Percentiles rank a stretch among this genome's conserved stretches.
Evolutionary conservation across 2,329 filamentous ascomycete species (phyloP).

Genomic region (Mollisiaceae sp.): DNA sequence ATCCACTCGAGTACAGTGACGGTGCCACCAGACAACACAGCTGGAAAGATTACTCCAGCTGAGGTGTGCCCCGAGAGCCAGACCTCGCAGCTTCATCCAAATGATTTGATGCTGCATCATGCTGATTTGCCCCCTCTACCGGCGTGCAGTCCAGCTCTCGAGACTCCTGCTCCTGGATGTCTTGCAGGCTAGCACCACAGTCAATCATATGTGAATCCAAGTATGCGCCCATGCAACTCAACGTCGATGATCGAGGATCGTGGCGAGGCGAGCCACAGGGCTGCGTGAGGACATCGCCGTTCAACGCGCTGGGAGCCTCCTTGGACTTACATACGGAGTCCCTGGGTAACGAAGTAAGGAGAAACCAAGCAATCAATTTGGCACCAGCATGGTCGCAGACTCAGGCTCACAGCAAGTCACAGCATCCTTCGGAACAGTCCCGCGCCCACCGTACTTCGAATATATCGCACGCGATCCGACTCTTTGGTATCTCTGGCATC

Average conservation of each 20-base stretch:
- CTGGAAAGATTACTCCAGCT: background rate
- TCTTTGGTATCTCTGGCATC: background rate
- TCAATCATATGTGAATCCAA: conserved; percentile 17
- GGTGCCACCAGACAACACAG: background rate
- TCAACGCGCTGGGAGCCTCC: conserved; percentile 15
- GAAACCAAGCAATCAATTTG: conserved; percentile 9
- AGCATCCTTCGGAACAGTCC: conserved; percentile 3
- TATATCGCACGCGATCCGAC: background rate
- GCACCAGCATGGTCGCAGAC: background rate
- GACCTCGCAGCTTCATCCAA: background rate
- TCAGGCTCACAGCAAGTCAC: no score
- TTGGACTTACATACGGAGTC: conserved; percentile 7
- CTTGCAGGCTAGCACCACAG: conserved; percentile 10
- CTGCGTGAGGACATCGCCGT: background rate
- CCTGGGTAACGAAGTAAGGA: no score
- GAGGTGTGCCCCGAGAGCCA: conserved; percentile 10
- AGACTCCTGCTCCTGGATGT: conserved; percentile 13
- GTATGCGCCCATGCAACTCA: background rate
- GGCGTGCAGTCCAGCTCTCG: conserved; percentile 10
- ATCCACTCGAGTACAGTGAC: background rate
- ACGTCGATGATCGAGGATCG: background rate
- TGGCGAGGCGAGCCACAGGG: conserved; percentile 10
- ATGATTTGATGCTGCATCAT: conserved; percentile 10
- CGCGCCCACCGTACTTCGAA: background rate
- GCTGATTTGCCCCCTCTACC: conserved; percentile 1